Base-by-base conservation (phyloP, 176 grass and related monocot species). In the Oryza punctata region DNA sequence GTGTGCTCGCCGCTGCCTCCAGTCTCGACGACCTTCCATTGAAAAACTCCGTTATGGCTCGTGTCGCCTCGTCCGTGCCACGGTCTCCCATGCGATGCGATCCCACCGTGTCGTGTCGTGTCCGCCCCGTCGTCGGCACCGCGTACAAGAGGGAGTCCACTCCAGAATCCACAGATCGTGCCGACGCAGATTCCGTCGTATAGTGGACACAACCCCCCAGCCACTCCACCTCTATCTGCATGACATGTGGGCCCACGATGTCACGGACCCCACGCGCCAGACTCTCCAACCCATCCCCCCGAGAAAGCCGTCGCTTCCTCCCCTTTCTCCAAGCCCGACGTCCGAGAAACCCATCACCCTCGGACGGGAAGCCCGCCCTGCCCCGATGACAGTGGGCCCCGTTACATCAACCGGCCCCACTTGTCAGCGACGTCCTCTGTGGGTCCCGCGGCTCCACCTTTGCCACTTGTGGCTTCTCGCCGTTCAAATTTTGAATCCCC, bases 401-500 rank as follows among this genome's bases (percentile, higher is more conserved):
- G 2, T 12, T 1, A 0, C 0, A 0, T 8, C 14, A 2, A 1
- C 0, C 12, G 61, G 15, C 61, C 81, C 81, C 47, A 33, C 47
- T 3, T 11, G 37, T 9, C 87, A n/a, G 76, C 9, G 10, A 1
- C 8, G 13, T n/a, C 0, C 3, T 1, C 11, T 26, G 47, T 61
- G 70, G 57, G 32, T 67, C 63, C 72, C 81, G 6, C 40, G 70
- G 69, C 3, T 37, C 35, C 63, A 16, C 69, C 75, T 86, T 73
- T 80, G 69, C 84, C 69, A 41, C n/a, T 49, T 24, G 23, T 37
- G 29, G 40, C 82, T 81, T 79, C 76, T 84, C 82, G 72, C 83
- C 83, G 73, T 85, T 89, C 72, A 27, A 89, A 89, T 82, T 85
- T 89, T 85, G 88, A 89, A 89, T 85, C 52, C 82, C 75, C 82